These are phyloP conservation scores for Rubroboletus satanas DNA, from an alignment of 768 basidiomycete genomes.

Conservation along the genomic window DNA sequence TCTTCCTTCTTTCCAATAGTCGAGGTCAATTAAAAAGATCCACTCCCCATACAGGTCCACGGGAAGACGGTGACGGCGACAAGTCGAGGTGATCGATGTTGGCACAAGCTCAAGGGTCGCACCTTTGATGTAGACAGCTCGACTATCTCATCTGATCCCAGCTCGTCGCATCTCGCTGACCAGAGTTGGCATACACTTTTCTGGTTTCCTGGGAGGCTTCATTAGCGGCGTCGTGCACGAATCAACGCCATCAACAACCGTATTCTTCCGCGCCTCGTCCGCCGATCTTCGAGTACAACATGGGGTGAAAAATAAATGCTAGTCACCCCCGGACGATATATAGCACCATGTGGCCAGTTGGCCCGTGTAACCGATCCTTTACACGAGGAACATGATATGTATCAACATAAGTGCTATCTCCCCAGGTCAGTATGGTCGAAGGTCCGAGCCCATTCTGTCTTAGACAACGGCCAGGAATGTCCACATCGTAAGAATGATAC, in stretches of 20 bases:
- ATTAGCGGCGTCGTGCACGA: not conserved
- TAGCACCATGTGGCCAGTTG: not conserved
- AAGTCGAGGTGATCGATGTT: not conserved
- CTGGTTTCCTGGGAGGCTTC: no score
- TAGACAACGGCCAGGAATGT: not conserved
- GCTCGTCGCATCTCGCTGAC: not conserved
- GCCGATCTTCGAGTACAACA: not conserved
- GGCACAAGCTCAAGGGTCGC: not conserved
- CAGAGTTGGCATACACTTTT: not conserved
- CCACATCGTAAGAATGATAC: not conserved
- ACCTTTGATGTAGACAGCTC: not conserved
- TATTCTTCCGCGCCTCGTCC: not conserved
- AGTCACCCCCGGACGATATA: not conserved
- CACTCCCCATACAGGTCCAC: not conserved
- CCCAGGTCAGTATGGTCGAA: not conserved
- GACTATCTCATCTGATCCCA: not conserved
- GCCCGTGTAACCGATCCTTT: not conserved
- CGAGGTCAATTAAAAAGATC: no score
- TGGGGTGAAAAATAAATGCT: not conserved
- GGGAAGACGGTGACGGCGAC: not conserved
- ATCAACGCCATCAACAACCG: not conserved
- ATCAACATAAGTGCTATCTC: not conserved
- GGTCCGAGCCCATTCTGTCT: not conserved
- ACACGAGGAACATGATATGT: not conserved
- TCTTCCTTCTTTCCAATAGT: not conserved